These are phyloP conservation scores for Botrytis fragariae DNA, from an alignment of 2,329 filamentous ascomycete genomes.

Conservation along the genomic window DNA sequence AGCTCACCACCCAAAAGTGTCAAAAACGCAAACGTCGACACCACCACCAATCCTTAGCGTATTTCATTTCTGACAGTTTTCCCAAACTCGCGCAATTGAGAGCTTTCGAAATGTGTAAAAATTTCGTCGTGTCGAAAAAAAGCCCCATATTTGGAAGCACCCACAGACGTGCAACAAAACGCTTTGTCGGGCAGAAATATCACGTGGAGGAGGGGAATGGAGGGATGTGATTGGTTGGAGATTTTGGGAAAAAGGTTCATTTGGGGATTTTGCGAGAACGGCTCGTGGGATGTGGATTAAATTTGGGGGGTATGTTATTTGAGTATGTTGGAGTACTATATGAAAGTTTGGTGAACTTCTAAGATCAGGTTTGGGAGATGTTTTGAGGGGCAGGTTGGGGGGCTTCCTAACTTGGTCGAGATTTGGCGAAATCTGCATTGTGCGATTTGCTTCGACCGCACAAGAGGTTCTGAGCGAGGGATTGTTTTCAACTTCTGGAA, in stretches of 20 bases:
- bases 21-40: constrained; percentile 2
- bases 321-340: fast-evolving
- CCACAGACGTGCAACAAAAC: constrained; percentile 9
- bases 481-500: background rate
- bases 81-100: constrained; percentile 5
- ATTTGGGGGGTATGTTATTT: background rate
- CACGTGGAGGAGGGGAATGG: background rate
- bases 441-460: background rate
- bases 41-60: background rate
- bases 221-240: background rate
- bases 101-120: background rate
- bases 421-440: constrained; percentile 11
- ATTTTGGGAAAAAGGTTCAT: background rate
- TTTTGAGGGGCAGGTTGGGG: background rate
- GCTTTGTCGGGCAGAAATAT: background rate
- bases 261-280: background rate
- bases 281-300: no score
- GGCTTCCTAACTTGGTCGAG: background rate
- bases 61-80: constrained; percentile 6
- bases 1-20: background rate
- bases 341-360: background rate
- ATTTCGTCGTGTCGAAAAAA: background rate
- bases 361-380: background rate
- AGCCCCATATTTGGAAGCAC: background rate
- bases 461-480: fast-evolving